These are phyloP conservation scores for Hyparrhenia diplandra DNA, from an alignment of 176 grass and related monocot genomes.

Conservation along the genomic window DNA sequence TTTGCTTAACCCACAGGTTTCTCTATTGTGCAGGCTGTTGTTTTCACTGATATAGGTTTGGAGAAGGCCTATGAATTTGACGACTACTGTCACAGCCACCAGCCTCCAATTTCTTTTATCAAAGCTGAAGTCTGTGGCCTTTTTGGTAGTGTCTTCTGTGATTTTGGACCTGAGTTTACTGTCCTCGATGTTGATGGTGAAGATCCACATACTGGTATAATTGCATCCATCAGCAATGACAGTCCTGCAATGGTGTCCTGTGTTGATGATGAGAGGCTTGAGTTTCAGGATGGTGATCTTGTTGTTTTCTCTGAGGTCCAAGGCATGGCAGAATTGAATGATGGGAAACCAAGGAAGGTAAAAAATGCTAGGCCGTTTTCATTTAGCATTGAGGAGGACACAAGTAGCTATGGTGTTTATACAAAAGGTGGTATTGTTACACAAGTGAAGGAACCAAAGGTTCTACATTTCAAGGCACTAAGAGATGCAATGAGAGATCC, in stretches of 20 bases:
- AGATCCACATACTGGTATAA: conserved; percentile 72
- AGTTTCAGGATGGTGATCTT: conserved; percentile 70
- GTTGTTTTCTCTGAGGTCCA: conserved; percentile 75
- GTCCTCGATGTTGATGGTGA: conserved; percentile 68
- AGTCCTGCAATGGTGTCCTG: conserved; percentile 46
- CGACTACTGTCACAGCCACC: conserved; percentile 56
- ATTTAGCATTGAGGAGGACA: conserved; percentile 63
- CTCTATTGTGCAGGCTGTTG: conserved; percentile 58
- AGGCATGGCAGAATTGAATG: conserved; percentile 68
- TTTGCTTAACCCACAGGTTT: neutral
- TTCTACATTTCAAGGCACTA: conserved; percentile 60
- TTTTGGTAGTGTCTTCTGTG: conserved; percentile 63
- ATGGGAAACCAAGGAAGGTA: conserved; percentile 64
- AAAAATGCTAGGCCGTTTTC: conserved; percentile 56
- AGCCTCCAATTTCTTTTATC: conserved; percentile 68
- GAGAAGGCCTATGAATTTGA: conserved; percentile 68
- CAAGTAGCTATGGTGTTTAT: conserved; percentile 46
- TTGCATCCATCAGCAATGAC: conserved; percentile 64
- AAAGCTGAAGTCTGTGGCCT: conserved; percentile 65
- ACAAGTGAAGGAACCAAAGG: conserved; percentile 66
- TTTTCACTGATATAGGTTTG: conserved; percentile 64
- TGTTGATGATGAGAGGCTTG: conserved; percentile 62
- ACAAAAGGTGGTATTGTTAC: conserved; percentile 62
- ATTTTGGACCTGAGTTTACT: conserved; percentile 66
- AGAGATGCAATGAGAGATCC: conserved; percentile 65